phyloP scores from a whole-genome alignment of 2,329 filamentous ascomycete species.

The Gaeumannomyces tritici region DNA sequence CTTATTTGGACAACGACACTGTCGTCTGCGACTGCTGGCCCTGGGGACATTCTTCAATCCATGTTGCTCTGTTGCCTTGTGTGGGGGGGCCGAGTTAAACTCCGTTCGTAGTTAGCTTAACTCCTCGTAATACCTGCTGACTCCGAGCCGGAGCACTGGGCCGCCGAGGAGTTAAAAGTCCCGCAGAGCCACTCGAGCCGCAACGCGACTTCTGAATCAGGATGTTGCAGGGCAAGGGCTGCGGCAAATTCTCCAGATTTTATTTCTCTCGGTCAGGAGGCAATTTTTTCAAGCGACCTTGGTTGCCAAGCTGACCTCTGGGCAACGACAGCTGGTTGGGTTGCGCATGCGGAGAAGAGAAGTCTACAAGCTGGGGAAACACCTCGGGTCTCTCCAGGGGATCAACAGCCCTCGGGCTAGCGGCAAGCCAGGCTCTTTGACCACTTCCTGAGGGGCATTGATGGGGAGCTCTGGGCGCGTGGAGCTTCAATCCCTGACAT shows the following conservation, averaged over 20 bases:
- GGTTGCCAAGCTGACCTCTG: no score
- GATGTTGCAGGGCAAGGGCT: conserved; percentile 1
- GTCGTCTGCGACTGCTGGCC: no score
- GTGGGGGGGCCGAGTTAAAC: not conserved
- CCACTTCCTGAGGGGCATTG: not conserved
- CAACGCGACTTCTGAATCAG: not conserved
- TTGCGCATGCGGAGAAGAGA: not conserved
- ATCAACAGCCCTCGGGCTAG: not conserved
- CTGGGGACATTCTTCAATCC: not conserved
- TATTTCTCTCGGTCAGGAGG: not conserved
- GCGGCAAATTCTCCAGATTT: not conserved
- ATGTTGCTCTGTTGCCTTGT: not conserved
- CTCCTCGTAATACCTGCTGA: conserved; percentile 6
- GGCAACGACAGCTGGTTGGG: no score
- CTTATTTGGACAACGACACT: no score
- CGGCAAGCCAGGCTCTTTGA: not conserved
- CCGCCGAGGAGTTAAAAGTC: conserved; percentile 3
- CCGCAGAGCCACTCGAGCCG: not conserved
- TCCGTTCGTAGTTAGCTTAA: conserved; percentile 5
- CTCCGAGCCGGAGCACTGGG: conserved; percentile 1
- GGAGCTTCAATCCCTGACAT: not conserved
- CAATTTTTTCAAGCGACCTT: not conserved
- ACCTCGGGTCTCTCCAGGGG: not conserved
- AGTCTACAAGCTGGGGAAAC: not conserved
- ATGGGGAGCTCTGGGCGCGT: not conserved